Percentiles rank a stretch among this genome's conserved stretches.
Conservation (phyloP, 768 basidiomycete genomes). For the Tephrocybe sp. region DNA sequence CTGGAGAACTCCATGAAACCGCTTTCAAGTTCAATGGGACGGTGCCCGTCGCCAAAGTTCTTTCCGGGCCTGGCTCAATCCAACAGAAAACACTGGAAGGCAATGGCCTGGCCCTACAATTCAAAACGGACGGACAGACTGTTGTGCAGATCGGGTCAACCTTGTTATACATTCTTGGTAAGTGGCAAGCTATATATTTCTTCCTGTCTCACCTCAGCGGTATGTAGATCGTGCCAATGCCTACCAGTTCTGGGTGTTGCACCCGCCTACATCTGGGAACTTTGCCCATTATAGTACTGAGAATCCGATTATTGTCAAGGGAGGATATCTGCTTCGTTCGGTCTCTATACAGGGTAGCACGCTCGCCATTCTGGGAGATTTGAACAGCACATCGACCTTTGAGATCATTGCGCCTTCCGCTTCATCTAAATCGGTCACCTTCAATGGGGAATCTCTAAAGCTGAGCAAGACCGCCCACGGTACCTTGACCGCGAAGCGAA, state of each 20-base stretch:
- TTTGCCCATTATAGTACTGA: slow-evolving; percentile 37
- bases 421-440: slow-evolving; percentile 36
- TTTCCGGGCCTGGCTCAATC: slow-evolving; percentile 34
- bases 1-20: slow-evolving; percentile 47
- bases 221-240: slow-evolving; percentile 43
- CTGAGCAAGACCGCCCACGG: slow-evolving; percentile 39
- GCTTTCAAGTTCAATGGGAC: slow-evolving; percentile 37
- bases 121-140: slow-evolving; percentile 43
- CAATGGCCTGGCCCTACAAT: slow-evolving; percentile 40
- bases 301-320: slow-evolving; percentile 45
- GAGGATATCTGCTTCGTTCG: slow-evolving; percentile 46
- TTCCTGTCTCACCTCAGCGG: slow-evolving; percentile 13
- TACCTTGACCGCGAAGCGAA: slow-evolving; percentile 32
- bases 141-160: slow-evolving; percentile 42
- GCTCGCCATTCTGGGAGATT: slow-evolving; percentile 42
- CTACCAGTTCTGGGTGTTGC: slow-evolving; percentile 51
- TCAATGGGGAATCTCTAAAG: slow-evolving; percentile 37
- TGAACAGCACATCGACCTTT: slow-evolving; percentile 40
- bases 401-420: slow-evolving; percentile 46
- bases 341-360: slow-evolving; percentile 31
- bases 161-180: slow-evolving; percentile 45
- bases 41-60: slow-evolving; percentile 28
- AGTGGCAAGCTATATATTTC: slow-evolving; percentile 23
- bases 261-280: slow-evolving; percentile 35
- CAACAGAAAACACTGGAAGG: slow-evolving; percentile 33